phyloP scores from a whole-genome alignment of 2,329 filamentous ascomycete genomes.

The Paramyrothecium roridum region DNA sequence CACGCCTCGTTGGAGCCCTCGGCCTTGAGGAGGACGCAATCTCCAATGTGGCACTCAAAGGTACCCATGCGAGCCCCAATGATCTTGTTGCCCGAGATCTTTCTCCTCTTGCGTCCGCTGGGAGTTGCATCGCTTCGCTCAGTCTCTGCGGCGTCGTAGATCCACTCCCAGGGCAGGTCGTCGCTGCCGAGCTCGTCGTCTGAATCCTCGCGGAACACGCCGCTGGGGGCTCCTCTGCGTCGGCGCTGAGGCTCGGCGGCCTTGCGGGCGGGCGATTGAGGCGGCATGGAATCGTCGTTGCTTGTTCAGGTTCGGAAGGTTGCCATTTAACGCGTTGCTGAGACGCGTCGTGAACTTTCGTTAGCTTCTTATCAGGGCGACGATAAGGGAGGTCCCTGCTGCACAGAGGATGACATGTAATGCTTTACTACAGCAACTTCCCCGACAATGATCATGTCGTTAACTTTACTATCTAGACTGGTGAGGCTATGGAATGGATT shows the following conservation, averaged over 20 bases:
- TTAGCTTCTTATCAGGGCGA: not conserved
- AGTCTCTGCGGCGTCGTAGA: slow-evolving; percentile 52
- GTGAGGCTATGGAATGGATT: too few relatives aligned
- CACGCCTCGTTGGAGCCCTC: slow-evolving; percentile 85
- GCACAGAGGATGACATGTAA: too few relatives aligned
- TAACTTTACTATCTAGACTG: too few relatives aligned
- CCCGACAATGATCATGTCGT: too few relatives aligned
- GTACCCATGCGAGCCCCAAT: slow-evolving; percentile 77
- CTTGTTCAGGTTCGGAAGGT: slow-evolving; percentile 1
- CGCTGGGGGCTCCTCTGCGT: slow-evolving; percentile 32
- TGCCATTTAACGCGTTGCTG: slow-evolving; percentile 21
- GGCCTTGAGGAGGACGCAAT: slow-evolving; percentile 82
- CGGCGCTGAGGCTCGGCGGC: slow-evolving; percentile 12
- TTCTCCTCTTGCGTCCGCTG: slow-evolving; percentile 31
- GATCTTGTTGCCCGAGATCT: slow-evolving; percentile 48
- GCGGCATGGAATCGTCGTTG: slow-evolving; percentile 18
- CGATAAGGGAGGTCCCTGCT: not conserved
- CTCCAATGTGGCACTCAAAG: slow-evolving; percentile 79
- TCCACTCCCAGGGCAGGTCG: slow-evolving; percentile 76
- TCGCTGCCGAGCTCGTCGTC: slow-evolving; percentile 81
- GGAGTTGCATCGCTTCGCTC: slow-evolving; percentile 19
- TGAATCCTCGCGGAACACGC: slow-evolving; percentile 72
- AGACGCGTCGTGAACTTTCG: slow-evolving; percentile 20
- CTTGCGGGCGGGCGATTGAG: slow-evolving; percentile 12
- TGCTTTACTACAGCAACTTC: too few relatives aligned